A percentile compares a stretch with the other conserved stretches of the same genome.
Evolutionary conservation across 2,329 filamentous ascomycete species (phyloP).

Genomic region (Penicillium griseofulvum): DNA sequence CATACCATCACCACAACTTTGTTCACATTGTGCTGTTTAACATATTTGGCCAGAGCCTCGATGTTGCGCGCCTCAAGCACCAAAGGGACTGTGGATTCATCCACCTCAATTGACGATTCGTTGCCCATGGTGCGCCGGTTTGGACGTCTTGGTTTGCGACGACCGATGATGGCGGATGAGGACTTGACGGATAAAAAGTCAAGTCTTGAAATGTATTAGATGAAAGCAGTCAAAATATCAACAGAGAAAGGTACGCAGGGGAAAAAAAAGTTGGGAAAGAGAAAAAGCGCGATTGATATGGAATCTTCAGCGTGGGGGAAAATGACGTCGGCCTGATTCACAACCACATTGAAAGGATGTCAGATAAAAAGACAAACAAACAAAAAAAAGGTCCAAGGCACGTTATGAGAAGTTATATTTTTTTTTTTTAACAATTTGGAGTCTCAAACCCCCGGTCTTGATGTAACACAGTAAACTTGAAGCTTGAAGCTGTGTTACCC

Average conservation of each 20-base stretch:
- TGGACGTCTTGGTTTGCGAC: conserved; percentile 22
- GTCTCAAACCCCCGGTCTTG: neutral
- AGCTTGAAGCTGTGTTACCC: neutral
- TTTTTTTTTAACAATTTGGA: neutral
- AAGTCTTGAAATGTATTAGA: neutral
- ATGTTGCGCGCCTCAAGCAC: conserved; percentile 69
- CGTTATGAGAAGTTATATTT: neutral
- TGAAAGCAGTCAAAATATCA: neutral
- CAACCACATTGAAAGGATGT: neutral
- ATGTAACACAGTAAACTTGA: neutral
- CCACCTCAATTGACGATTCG: conserved; percentile 67
- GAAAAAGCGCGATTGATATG: conserved; percentile 2
- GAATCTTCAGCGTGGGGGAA: conserved; percentile 4
- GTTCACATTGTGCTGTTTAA: conserved; percentile 65
- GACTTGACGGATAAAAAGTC: neutral
- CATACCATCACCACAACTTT: conserved; percentile 76
- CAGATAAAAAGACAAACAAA: neutral
- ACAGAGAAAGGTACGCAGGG: neutral
- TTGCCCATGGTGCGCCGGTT: conserved; percentile 68
- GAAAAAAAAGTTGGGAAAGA: neutral
- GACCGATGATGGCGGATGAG: conserved; percentile 19
- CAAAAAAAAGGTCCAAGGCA: neutral
- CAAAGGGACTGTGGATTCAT: conserved; percentile 61
- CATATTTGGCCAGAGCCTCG: conserved; percentile 73
- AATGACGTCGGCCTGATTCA: conserved; percentile 16